phyloP scores from a whole-genome alignment of 768 basidiomycete genomes.

The Heimioporus sp. region DNA sequence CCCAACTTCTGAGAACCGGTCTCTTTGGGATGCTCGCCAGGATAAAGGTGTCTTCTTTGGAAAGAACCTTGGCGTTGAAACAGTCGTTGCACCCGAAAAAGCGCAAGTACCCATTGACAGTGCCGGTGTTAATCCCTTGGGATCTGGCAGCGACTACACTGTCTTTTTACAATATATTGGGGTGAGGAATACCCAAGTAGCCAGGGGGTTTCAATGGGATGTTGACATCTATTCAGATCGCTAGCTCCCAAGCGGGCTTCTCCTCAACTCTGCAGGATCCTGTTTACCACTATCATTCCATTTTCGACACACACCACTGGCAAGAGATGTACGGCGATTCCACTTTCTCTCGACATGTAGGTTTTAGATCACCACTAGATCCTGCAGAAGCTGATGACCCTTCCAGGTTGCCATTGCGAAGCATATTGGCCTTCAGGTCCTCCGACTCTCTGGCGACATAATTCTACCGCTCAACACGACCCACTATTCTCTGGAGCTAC shows the following conservation, averaged over 20 bases:
- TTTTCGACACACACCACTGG: conserved; percentile 73
- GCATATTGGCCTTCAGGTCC: conserved; percentile 58
- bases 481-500: conserved; percentile 68
- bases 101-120: conserved; percentile 27
- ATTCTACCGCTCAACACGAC: conserved; percentile 76
- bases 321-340: conserved; percentile 76
- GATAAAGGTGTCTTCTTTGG: conserved; percentile 49
- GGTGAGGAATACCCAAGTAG: conserved; percentile 33
- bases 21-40: conserved; percentile 75
- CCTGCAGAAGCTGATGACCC: background rate
- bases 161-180: conserved; percentile 85
- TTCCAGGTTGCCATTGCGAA: conserved; percentile 63
- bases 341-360: conserved; percentile 69
- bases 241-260: conserved; percentile 35
- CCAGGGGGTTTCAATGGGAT: background rate
- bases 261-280: conserved; percentile 46
- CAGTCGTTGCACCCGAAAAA: conserved; percentile 25
- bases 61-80: conserved; percentile 28
- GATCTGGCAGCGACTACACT: conserved; percentile 89
- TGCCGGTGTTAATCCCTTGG: conserved; percentile 56
- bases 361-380: conserved; percentile 16
- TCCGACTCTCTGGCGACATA: conserved; percentile 63
- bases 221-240: conserved; percentile 21
- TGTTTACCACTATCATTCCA: conserved; percentile 72
- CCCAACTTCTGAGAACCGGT: conserved; percentile 58